A percentile compares a stretch with the other conserved stretches of the same genome.
phyloP scores from a whole-genome alignment of 345 rosid species.

The Eucalyptus regnans region DNA sequence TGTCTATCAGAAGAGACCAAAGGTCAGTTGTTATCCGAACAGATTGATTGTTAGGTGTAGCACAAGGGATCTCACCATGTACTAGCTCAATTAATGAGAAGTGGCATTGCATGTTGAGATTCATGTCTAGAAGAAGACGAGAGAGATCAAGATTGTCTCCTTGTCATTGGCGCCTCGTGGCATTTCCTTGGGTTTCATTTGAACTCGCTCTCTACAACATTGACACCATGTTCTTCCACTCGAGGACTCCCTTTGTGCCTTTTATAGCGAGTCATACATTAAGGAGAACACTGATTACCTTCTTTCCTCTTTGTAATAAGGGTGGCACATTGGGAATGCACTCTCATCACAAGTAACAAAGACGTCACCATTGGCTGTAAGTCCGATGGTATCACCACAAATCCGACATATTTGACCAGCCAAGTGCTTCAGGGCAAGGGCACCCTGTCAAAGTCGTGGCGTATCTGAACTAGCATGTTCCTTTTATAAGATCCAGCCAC shows the following conservation, averaged over 20 bases:
- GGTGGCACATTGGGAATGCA: too few species aligned
- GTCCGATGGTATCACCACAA: too few species aligned
- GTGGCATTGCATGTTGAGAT: conserved; percentile 85
- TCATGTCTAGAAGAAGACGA: conserved; percentile 88
- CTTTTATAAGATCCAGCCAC: too few species aligned
- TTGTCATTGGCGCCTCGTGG: conserved; percentile 63
- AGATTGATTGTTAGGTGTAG: conserved; percentile 80
- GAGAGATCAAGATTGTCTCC: conserved; percentile 65
- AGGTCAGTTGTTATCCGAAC: conserved; percentile 95
- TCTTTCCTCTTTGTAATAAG: conserved; percentile 47
- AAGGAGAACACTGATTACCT: conserved; percentile 96
- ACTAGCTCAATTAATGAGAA: conserved; percentile 88
- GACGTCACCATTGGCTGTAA: too few species aligned
- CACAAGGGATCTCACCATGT: conserved; percentile 89
- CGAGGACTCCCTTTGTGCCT: conserved; percentile 94
- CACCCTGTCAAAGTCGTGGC: too few species aligned
- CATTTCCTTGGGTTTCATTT: conserved; percentile 57
- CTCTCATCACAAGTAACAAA: too few species aligned
- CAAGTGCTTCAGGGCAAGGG: too few species aligned
- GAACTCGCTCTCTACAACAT: conserved; percentile 91
- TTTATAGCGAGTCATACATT: conserved; percentile 96
- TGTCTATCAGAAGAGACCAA: conserved; percentile 86
- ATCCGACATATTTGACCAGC: conserved; percentile 27
- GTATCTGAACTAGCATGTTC: too few species aligned
- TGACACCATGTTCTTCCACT: conserved; percentile 91